Evolutionary conservation across 2,329 filamentous ascomycete genomes (phyloP).

Genomic region (Ceratocystis huliohia): DNA sequence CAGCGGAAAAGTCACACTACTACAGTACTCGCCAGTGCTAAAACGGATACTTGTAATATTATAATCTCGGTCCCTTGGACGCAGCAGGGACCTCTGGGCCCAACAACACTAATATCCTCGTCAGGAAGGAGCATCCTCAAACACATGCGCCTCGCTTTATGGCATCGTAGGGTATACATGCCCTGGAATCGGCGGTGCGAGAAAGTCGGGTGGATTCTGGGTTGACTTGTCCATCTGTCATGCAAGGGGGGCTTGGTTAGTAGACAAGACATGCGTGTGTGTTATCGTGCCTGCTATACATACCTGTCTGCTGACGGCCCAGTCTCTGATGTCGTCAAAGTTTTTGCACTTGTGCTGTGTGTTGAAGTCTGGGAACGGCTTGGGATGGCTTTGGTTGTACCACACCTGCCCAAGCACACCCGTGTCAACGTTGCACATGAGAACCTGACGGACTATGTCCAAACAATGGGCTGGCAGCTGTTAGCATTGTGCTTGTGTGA

Average conservation of each 20-base stretch:
- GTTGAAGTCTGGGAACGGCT: conserved; percentile 49
- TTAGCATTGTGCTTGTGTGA: not conserved
- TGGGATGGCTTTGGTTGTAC: conserved; percentile 35
- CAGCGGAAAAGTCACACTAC: not conserved
- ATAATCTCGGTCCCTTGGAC: not conserved
- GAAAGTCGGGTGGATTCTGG: conserved; percentile 19
- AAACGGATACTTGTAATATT: not conserved
- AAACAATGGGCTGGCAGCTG: conserved; percentile 41
- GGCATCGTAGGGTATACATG: conserved; percentile 18
- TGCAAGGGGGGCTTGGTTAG: not conserved
- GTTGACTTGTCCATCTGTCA: conserved; percentile 15
- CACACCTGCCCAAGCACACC: conserved; percentile 50
- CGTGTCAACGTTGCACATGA: conserved; percentile 51
- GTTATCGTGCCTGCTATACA: not conserved
- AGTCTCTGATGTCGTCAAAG: conserved; percentile 40
- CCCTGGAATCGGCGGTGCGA: conserved; percentile 10
- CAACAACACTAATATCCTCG: not conserved
- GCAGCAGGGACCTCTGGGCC: not conserved
- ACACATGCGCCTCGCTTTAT: not conserved
- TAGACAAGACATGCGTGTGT: not conserved
- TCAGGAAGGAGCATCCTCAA: no score
- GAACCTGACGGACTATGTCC: conserved; percentile 47
- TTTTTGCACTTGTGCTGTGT: conserved; percentile 47
- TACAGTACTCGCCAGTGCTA: not conserved
- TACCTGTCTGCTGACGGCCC: conserved; percentile 42